Base-by-base conservation (phyloP, 2,329 filamentous ascomycete genomes). In the Nectriaceae sp. region DNA sequence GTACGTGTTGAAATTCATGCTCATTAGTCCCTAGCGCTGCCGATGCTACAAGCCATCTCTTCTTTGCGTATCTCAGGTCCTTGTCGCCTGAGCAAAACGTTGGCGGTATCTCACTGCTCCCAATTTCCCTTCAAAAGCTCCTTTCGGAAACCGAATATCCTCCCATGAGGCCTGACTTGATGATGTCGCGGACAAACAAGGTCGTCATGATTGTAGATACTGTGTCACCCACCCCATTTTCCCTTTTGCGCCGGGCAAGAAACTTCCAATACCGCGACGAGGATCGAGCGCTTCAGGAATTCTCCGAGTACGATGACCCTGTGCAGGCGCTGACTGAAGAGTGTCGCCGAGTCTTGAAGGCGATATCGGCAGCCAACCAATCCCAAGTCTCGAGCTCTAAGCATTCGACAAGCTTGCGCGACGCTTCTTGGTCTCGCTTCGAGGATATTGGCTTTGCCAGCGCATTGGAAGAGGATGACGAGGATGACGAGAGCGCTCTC, bases 121-220 rank as follows among this genome's bases (percentile, higher is more conserved):
- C 94, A 8, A 87, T 92, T 65, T 96, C 94, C 11, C 79, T 99
- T 16, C 91, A 97, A 71, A 89, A 93, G 58, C 78, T 99, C 11
- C 79, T 97, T 29, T 85, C 93, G 62, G 91, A 96, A 60, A 96
- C 93, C 42, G 90, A 96, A 65, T 99, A 99, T 62, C 94, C 94
- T 2, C 94, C 94, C 1, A 84, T 90, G 59, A 78, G 83, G 26
- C 89, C 91, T 10, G 77, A 80, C 0, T 76, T 96, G 29, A 79
- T 97, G 67, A 88, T 92, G 65, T 84, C 88, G 4, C 80, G 82
- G 1, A 96, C 92, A 3, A 88, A 91, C 52, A 92, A 90, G 65
- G 91, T 99, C 4, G 86, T 96, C 51, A 97, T 99, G 92, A 92
- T 97, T 55, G 94, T 99, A 18, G 90, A 97, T 59, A 85, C 86